Evolutionary conservation across 164 flowering plant genomes (phyloP), one percentile per base, ranked within the genome.

Genomic region (Chimonanthus praecox): DNA sequence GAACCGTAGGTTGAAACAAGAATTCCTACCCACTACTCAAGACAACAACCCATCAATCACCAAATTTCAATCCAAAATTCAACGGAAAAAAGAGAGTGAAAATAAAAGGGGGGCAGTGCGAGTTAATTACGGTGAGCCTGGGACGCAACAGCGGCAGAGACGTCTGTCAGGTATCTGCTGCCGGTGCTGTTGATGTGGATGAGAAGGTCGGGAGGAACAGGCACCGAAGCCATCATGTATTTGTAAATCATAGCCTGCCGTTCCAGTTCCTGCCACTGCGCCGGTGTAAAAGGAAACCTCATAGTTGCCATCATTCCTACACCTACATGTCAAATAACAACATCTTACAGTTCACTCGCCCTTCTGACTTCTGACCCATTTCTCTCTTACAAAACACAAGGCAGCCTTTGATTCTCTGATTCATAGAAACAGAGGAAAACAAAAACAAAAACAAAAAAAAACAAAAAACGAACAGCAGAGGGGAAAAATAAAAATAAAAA

Each of bases 191-290:
- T 49, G 45, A 81, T 69, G 73, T 88, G 86, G 4, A 84, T 33
- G 79, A 87, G 85, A 45, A 90, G 88, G 68, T 87, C 78, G 69
- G 88, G 78, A 74, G 93, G 96, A 44, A 91, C 84, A 72, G 94
- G 94, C 18, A 79, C 75, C 71, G 90, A 85, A 50, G 85, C 83
- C 81, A 83, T 81, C 86, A 91, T 86, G 85, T 83, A 80, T 81
- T 85, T 89, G 82, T 79, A 89, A 66, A 91, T 87, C 82, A 83
- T 74, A 8, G 87, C 86, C 73, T 91, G 96, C 68, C 88, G 82
- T 74, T 91, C 89, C 71, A 91, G 84, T 77, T 91, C 96, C 72
- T 81, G 83, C 90, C 88, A 78, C 80, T 91, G 96, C 18, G 85
- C 83, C 21, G 74, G 18, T 33, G 93, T 89, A 76, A 91, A 89